phyloP scores from a whole-genome alignment of 2,329 filamentous ascomycete species.

The Neobulgaria alba region DNA sequence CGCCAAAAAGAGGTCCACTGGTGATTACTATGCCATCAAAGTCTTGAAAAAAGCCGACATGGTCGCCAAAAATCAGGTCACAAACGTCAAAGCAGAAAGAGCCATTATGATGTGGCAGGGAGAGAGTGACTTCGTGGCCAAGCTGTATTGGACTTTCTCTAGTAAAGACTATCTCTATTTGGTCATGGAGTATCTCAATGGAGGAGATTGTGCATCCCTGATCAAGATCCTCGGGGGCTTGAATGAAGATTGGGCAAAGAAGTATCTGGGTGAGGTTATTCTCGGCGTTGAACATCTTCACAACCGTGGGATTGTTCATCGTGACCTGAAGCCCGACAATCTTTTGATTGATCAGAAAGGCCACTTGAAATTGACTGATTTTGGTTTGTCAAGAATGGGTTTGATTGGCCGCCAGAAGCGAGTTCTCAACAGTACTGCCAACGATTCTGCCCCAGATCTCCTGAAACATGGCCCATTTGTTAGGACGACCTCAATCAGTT shows the following conservation, averaged over 20 bases:
- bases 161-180: conserved; percentile 98
- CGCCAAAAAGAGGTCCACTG: conserved; percentile 96
- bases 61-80: conserved; percentile 99
- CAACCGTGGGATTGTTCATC: conserved; percentile 88
- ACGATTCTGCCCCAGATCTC: conserved; percentile 83
- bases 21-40: conserved; percentile 98
- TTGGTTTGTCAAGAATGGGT: conserved; percentile 94
- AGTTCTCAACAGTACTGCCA: conserved; percentile 66
- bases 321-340: conserved; percentile 95
- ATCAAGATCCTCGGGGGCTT: conserved; percentile 90
- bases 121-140: conserved; percentile 97
- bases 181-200: conserved; percentile 98
- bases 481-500: conserved; percentile 74
- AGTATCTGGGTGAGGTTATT: conserved; percentile 92
- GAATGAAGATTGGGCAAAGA: conserved; percentile 96
- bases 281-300: conserved; percentile 96
- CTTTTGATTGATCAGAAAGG: conserved; percentile 94
- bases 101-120: conserved; percentile 99
- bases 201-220: conserved; percentile 90
- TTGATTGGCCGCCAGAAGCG: conserved; percentile 93
- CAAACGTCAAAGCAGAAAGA: conserved; percentile 95
- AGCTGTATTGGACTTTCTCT: conserved; percentile 98
- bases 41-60: conserved; percentile 99
- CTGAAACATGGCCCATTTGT: conserved; percentile 89
- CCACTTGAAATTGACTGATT: conserved; percentile 94